phyloP scores from a whole-genome alignment of 495 filamentous ascomycete species.

The Penicillium maclennaniae region DNA sequence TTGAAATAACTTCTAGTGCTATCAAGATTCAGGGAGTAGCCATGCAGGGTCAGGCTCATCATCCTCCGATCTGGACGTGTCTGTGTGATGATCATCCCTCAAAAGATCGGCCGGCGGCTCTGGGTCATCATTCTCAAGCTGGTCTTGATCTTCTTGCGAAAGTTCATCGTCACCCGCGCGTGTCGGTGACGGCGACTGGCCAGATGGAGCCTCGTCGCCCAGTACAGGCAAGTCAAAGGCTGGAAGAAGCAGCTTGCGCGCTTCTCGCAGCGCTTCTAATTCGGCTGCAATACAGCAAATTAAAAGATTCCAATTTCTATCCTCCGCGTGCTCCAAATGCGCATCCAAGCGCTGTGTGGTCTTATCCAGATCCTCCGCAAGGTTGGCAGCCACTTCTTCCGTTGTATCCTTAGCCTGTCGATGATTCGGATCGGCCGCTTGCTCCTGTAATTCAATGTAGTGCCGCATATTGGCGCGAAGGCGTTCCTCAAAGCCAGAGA shows the following conservation, averaged over 20 bases:
- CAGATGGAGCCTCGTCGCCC: slow-evolving; percentile 1
- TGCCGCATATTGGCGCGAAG: slow-evolving; percentile 55
- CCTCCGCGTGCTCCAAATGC: slow-evolving; percentile 40
- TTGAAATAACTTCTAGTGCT: not conserved
- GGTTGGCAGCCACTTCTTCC: slow-evolving; percentile 28
- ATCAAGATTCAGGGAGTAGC: slow-evolving; percentile 21
- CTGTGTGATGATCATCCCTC: slow-evolving; percentile 25
- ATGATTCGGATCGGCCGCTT: slow-evolving; percentile 12
- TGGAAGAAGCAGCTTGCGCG: slow-evolving; percentile 57
- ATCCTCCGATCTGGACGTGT: slow-evolving; percentile 36
- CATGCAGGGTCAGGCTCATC: slow-evolving; percentile 50
- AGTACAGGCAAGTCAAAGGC: slow-evolving; percentile 21
- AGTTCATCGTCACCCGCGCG: slow-evolving; percentile 7
- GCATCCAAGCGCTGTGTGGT: slow-evolving; percentile 38
- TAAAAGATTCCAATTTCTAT: slow-evolving; percentile 77
- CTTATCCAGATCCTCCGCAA: slow-evolving; percentile 42
- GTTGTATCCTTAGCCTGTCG: slow-evolving; percentile 13
- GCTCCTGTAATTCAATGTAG: slow-evolving; percentile 25
- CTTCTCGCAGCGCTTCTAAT: slow-evolving; percentile 74
- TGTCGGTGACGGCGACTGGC: slow-evolving; percentile 4
- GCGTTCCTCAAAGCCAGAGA: slow-evolving; percentile 64
- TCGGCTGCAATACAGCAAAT: slow-evolving; percentile 88
- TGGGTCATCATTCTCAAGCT: slow-evolving; percentile 27
- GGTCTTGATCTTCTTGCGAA: slow-evolving; percentile 5
- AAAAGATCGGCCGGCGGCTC: slow-evolving; percentile 42